These are phyloP conservation scores for Pseudoneurospora amorphoporcata DNA, from an alignment of 495 filamentous ascomycete genomes.

Conservation along the genomic window DNA sequence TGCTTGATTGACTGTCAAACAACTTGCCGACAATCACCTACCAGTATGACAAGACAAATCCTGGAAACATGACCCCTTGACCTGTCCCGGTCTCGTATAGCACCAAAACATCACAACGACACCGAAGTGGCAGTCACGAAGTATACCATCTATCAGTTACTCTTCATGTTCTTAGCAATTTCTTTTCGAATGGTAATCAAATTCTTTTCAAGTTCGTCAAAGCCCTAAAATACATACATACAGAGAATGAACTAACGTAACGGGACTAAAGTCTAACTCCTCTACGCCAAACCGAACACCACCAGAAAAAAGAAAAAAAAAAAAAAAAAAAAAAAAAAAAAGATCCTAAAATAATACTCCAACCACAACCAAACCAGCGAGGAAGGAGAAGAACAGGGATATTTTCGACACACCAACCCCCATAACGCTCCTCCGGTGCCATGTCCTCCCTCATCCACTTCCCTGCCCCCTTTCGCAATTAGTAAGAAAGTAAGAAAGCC, in stretches of 20 bases:
- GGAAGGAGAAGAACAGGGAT: not conserved
- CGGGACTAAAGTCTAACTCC: not conserved
- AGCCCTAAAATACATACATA: not conserved
- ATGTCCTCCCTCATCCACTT: not conserved
- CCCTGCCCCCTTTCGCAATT: not conserved
- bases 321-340: not conserved
- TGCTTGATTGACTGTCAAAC: too few species aligned
- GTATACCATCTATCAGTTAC: not conserved
- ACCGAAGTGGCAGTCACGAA: not conserved
- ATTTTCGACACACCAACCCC: not conserved
- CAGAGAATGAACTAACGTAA: not conserved
- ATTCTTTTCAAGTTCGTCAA: not conserved
- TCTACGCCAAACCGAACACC: not conserved
- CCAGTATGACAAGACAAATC: too few species aligned
- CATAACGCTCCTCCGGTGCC: not conserved
- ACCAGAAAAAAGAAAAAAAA: not conserved
- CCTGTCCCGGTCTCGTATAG: too few species aligned
- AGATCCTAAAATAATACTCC: not conserved
- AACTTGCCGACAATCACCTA: too few species aligned
- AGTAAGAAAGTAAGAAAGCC: not conserved
- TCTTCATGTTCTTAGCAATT: not conserved
- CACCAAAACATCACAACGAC: too few species aligned
- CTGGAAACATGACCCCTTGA: too few species aligned
- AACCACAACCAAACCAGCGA: not conserved
- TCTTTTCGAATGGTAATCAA: not conserved